These are phyloP conservation scores for Nelumbo lutea DNA, from an alignment of 164 flowering plant species.

Conservation along the genomic window DNA sequence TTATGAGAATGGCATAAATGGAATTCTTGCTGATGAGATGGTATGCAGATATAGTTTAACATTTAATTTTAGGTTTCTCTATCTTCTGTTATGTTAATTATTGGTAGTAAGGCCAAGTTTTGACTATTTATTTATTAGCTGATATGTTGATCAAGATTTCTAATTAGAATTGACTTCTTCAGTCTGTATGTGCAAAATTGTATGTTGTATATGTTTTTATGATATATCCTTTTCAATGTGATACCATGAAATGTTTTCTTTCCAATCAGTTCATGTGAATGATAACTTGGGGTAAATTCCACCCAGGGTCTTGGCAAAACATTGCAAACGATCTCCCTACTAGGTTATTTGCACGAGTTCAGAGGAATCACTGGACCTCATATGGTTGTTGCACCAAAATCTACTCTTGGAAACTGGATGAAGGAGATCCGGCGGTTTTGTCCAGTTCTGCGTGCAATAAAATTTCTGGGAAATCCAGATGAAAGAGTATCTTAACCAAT, in stretches of 20 bases:
- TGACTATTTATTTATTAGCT: not conserved
- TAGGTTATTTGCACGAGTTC: constrained; percentile 93
- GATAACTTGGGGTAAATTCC: not conserved
- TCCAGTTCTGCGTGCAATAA: constrained; percentile 84
- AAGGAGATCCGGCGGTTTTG: constrained; percentile 94
- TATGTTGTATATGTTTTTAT: not conserved
- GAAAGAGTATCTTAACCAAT: constrained; percentile 57
- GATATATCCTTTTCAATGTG: not conserved
- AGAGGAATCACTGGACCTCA: constrained; percentile 98
- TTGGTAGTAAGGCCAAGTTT: not conserved
- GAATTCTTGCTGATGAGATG: constrained; percentile 99
- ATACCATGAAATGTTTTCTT: not conserved
- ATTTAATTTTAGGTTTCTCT: not conserved
- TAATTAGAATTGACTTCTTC: not conserved
- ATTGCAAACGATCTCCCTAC: constrained; percentile 85
- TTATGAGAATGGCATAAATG: constrained; percentile 99
- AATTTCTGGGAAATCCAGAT: constrained; percentile 97
- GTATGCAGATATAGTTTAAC: constrained; percentile 27
- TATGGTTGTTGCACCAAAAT: constrained; percentile 99
- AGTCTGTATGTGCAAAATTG: not conserved
- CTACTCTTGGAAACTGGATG: constrained; percentile 99
- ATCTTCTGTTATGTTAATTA: not conserved
- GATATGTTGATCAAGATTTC: not conserved
- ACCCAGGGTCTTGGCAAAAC: constrained; percentile 96
- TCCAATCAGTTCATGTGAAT: not conserved